These are phyloP conservation scores for Schizothecium vesticola DNA, from an alignment of 495 filamentous ascomycete species.

Conservation along the genomic window DNA sequence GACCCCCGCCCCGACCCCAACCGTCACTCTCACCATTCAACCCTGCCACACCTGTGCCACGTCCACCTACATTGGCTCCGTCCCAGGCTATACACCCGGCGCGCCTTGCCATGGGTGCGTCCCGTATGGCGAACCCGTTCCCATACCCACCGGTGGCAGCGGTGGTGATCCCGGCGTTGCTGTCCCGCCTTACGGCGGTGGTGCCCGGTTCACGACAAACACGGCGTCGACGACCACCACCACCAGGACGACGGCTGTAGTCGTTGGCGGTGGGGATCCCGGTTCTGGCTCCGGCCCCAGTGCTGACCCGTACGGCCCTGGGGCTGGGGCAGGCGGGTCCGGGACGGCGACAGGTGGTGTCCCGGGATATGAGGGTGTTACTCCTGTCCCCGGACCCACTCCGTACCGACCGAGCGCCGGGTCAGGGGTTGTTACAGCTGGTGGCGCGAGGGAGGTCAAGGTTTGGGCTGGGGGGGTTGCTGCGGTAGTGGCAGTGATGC, in stretches of 20 bases:
- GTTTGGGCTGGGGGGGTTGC: not conserved
- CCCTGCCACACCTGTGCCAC: constrained; percentile 25
- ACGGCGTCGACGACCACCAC: not conserved
- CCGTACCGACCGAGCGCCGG: constrained; percentile 3
- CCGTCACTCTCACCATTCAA: constrained; percentile 26
- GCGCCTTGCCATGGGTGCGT: constrained; percentile 26
- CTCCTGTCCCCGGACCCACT: not conserved
- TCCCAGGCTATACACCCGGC: constrained; percentile 30
- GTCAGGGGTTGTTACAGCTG: constrained; percentile 10
- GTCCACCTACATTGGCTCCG: constrained; percentile 24
- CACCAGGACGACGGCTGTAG: not conserved
- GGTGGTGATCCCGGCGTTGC: not conserved
- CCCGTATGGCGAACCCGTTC: constrained; percentile 3
- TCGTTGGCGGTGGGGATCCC: not conserved
- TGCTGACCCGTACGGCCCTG: not conserved
- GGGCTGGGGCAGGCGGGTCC: not conserved
- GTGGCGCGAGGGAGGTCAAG: not conserved
- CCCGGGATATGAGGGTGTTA: not conserved
- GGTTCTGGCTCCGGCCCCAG: not conserved
- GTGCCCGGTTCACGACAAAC: not conserved
- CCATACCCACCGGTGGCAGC: not conserved
- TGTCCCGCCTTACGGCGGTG: not conserved
- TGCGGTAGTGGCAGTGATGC: not conserved
- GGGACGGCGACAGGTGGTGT: not conserved
- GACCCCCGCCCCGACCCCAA: not conserved